Percentiles rank a stretch among this genome's conserved stretches.
Evolutionary conservation across 768 basidiomycete species (phyloP).

Genomic region (Auricularia heimuer): DNA sequence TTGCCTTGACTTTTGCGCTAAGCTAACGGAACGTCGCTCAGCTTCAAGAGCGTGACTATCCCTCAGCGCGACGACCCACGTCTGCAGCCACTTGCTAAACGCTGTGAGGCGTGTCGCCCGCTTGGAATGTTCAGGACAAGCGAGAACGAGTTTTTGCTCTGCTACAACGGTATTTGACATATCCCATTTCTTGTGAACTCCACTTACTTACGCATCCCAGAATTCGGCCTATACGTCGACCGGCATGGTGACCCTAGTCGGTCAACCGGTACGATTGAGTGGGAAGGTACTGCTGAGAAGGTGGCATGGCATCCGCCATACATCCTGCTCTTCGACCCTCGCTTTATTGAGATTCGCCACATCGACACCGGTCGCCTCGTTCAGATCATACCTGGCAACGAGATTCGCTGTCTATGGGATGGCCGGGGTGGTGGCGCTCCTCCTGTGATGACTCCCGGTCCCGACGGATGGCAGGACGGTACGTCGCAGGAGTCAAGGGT

Average conservation of each 20-base stretch:
- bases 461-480: constrained; percentile 35
- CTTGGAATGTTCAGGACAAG: constrained; percentile 84
- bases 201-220: constrained; percentile 24
- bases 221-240: constrained; percentile 88
- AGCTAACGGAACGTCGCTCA: constrained; percentile 18
- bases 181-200: constrained; percentile 3
- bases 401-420: constrained; percentile 85
- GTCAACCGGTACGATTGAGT: constrained; percentile 63
- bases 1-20: constrained; percentile 1
- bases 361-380: constrained; percentile 68
- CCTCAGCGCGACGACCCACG: constrained; percentile 68
- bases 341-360: constrained; percentile 86
- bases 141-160: constrained; percentile 82
- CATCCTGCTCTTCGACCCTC: constrained; percentile 75
- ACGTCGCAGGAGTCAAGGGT: constrained; percentile 72
- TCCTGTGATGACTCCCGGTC: constrained; percentile 28
- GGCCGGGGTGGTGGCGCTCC: constrained; percentile 43
- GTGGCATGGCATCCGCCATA: constrained; percentile 87
- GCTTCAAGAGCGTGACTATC: constrained; percentile 83
- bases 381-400: constrained; percentile 74
- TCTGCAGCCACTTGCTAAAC: constrained; percentile 59
- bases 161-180: constrained; percentile 59
- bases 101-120: constrained; percentile 72
- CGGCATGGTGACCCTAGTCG: constrained; percentile 84
- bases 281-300: constrained; percentile 86